Base-by-base conservation (phyloP, 2,329 filamentous ascomycete genomes). In the Myrmaecium sp. region DNA sequence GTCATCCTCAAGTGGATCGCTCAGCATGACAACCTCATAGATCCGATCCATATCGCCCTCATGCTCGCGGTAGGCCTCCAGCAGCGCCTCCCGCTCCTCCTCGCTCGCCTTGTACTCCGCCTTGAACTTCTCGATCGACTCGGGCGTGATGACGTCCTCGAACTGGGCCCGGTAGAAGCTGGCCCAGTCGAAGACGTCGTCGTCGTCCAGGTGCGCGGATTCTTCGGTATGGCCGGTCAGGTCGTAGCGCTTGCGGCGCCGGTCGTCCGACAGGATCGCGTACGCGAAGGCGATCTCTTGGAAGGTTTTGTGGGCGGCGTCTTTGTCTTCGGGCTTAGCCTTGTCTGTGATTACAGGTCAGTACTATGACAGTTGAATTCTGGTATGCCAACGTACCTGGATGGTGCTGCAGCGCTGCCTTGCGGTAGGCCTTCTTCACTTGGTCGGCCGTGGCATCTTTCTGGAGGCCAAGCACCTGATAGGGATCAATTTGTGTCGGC, bases 211-310 rank as follows among this genome's bases (percentile, higher is more conserved):
- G 27, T 64, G 66, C 13, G 92, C 68, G 6, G 72, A 74, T 46
- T 94, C 84, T 7, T 79, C 71, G 0, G 84, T 95, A 30, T 77
- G 89, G 29, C 84, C 84, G 0, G 83, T 93, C 28, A 67, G 63
- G 47, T 98, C 86, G 58, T 93, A 98, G 32, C 81, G 78, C 40
- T 73, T 72, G 38, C 89, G 78, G 28, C 89, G 72, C 12, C 64
- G 62, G 13, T 76, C 64, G 40, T 94, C 81, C 17, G 81, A 93
- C 18, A 98, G 77, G 26, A 98, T 69, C 17, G 83, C 86, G 46
- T 95, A 93, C 27, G 89, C 86, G 43, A 94, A 86, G 14, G 86
- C 86, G 39, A 98, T 73, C 39, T 77, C 64, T 53, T 98, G 89
- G 51, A 98, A 98, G 28, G 68, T 75, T 33, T 64, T 62, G 40